Conservation (phyloP, 805 yeast species). For the Candida yuanshanica region DNA sequence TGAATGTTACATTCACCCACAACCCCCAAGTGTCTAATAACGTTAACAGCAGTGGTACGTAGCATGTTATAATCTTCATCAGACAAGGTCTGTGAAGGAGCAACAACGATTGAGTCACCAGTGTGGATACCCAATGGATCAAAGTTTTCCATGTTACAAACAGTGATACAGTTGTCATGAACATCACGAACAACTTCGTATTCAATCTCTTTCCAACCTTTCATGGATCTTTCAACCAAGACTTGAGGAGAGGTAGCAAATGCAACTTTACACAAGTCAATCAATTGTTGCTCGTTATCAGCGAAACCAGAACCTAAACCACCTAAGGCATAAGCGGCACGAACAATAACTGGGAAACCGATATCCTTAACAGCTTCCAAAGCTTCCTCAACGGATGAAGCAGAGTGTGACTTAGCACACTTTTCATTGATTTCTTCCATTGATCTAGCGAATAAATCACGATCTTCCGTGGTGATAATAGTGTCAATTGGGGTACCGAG, state of each 20-base stretch:
- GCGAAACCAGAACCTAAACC: slow-evolving; percentile 99
- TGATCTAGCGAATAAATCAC: slow-evolving; percentile 90
- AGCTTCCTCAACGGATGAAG: slow-evolving; percentile 76
- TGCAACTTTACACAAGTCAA: slow-evolving; percentile 81
- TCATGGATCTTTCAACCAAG: slow-evolving; percentile 91
- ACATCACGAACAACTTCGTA: slow-evolving; percentile 98
- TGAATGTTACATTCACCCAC: slow-evolving; percentile 99
- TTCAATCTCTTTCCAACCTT: slow-evolving; percentile 99
- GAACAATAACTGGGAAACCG: slow-evolving; percentile 92
- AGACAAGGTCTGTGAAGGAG: slow-evolving; percentile 95
- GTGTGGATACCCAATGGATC: slow-evolving; percentile 98
- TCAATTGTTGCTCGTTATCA: slow-evolving; percentile 74
- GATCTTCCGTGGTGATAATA: slow-evolving; percentile 94
- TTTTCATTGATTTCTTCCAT: slow-evolving; percentile 94
- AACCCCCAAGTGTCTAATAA: slow-evolving; percentile 94
- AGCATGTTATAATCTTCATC: slow-evolving; percentile 98
- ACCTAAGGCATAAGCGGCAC: slow-evolving; percentile 97
- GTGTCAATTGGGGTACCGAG: slow-evolving; percentile 96
- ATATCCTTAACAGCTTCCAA: slow-evolving; percentile 76
- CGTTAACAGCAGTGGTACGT: slow-evolving; percentile 95
- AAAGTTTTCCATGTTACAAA: slow-evolving; percentile 98
- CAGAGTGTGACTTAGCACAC: slow-evolving; percentile 91
- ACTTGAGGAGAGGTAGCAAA: slow-evolving; percentile 96
- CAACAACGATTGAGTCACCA: slow-evolving; percentile 98
- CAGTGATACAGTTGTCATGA: slow-evolving; percentile 95